phyloP scores from a whole-genome alignment of 768 basidiomycete species.

The Filobasidium wieringae region DNA sequence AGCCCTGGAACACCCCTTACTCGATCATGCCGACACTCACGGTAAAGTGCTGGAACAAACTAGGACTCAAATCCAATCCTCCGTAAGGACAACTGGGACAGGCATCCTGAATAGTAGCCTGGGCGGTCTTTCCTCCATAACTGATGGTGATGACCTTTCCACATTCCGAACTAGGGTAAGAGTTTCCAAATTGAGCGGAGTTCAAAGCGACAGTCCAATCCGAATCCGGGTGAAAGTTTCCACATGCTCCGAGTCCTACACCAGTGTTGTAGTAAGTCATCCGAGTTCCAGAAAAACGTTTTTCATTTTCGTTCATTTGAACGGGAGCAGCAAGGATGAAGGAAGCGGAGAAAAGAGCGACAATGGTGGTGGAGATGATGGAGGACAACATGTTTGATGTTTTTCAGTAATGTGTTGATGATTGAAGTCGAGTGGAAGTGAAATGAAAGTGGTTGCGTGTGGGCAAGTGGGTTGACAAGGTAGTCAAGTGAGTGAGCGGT shows the following conservation, averaged over 20 bases:
- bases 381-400: neutral
- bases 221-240: conserved; percentile 22
- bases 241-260: conserved; percentile 45
- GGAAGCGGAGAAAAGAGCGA: neutral
- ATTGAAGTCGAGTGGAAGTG: neutral
- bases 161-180: conserved; percentile 58
- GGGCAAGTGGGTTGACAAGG: neutral
- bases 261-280: conserved; percentile 40
- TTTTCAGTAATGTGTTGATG: neutral
- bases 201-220: conserved; percentile 43
- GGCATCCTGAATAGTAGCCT: conserved; percentile 55
- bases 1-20: neutral
- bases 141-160: conserved; percentile 52
- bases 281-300: conserved; percentile 20
- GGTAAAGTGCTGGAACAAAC: conserved; percentile 56
- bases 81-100: conserved; percentile 56
- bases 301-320: conserved; percentile 7
- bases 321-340: neutral
- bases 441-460: neutral
- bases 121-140: conserved; percentile 50
- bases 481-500: neutral
- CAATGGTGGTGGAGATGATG: neutral
- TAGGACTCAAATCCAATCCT: conserved; percentile 57
- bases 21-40: conserved; percentile 9
- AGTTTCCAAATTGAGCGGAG: conserved; percentile 46